Percentiles rank a stretch among this genome's conserved stretches.
Conservation (phyloP, 2,329 filamentous ascomycete species). For the Botrytis squamosa region DNA sequence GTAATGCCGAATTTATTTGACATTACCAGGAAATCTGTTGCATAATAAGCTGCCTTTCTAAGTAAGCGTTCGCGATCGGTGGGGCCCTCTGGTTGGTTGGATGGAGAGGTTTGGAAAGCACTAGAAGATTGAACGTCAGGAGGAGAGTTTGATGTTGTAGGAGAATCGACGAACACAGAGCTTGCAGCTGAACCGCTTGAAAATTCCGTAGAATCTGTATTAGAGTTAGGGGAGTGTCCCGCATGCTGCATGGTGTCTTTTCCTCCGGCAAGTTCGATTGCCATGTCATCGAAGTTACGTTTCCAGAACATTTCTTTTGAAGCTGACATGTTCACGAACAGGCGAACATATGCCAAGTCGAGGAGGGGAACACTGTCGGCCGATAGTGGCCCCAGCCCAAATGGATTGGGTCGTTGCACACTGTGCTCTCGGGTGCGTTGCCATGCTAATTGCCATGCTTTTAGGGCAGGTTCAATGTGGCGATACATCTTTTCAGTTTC, state of each 20-base stretch:
- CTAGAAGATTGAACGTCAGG: constrained; percentile 39
- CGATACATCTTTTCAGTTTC: constrained; percentile 96
- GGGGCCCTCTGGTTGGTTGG: constrained; percentile 44
- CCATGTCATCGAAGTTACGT: constrained; percentile 88
- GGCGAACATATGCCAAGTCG: constrained; percentile 85
- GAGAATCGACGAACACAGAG: constrained; percentile 51
- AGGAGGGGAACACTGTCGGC: constrained; percentile 88
- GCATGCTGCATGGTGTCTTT: constrained; percentile 73
- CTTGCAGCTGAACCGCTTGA: constrained; percentile 43
- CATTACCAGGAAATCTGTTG: constrained; percentile 86
- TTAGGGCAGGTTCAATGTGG: constrained; percentile 88
- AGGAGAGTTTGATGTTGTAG: constrained; percentile 51
- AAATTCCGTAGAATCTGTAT: constrained; percentile 40
- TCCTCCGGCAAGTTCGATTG: constrained; percentile 78
- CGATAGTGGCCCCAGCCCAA: constrained; percentile 75
- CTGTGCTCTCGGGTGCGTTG: constrained; percentile 81
- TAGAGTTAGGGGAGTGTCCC: constrained; percentile 56
- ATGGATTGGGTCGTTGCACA: constrained; percentile 80
- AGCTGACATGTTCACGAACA: constrained; percentile 90
- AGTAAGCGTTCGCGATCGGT: constrained; percentile 82
- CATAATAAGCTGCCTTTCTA: constrained; percentile 92
- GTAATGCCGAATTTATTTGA: constrained; percentile 82
- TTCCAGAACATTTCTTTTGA: constrained; percentile 95
- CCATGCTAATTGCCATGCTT: constrained; percentile 94
- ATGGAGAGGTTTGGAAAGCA: constrained; percentile 29